Percentiles rank a stretch among this genome's conserved stretches.
These are phyloP conservation scores for Brettanomyces bruxellensis DNA, from an alignment of 805 yeast species.

Conservation along the genomic window DNA sequence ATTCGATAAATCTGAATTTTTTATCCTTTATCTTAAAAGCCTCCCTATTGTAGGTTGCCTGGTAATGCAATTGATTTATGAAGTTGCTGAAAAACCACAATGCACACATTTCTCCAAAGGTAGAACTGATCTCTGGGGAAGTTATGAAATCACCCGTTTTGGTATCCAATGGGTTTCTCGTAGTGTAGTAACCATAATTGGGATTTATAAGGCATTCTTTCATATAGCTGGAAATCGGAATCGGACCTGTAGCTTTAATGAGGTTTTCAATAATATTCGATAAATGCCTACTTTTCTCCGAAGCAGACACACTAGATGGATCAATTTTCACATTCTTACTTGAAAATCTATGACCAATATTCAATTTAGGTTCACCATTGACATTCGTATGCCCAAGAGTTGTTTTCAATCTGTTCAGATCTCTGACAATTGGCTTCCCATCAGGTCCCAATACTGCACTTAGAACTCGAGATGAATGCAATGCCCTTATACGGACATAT, in stretches of 20 bases:
- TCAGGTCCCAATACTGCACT: no score
- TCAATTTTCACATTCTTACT: no score
- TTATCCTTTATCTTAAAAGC: conserved; percentile 16
- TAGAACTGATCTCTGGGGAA: conserved; percentile 79
- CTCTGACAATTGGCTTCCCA: no score
- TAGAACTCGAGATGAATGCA: no score
- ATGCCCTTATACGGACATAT: no score
- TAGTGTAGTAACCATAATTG: conserved; percentile 68
- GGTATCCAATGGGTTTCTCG: conserved; percentile 52
- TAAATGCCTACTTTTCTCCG: background rate
- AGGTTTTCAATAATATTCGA: conserved; percentile 31
- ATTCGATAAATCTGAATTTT: conserved; percentile 52
- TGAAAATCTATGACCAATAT: no score
- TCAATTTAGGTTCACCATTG: no score
- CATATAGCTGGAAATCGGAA: conserved; percentile 67
- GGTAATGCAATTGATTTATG: conserved; percentile 46
- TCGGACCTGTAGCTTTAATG: conserved; percentile 66
- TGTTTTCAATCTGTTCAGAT: no score
- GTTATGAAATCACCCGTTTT: conserved; percentile 67
- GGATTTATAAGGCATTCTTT: conserved; percentile 77
- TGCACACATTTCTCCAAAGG: conserved; percentile 81
- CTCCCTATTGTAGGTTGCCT: conserved; percentile 12
- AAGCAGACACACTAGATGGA: no score
- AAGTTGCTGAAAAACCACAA: conserved; percentile 58
- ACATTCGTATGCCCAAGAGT: no score